Evolutionary conservation across 2,329 filamentous ascomycete species (phyloP).

Genomic region (Diaporthe batatas): DNA sequence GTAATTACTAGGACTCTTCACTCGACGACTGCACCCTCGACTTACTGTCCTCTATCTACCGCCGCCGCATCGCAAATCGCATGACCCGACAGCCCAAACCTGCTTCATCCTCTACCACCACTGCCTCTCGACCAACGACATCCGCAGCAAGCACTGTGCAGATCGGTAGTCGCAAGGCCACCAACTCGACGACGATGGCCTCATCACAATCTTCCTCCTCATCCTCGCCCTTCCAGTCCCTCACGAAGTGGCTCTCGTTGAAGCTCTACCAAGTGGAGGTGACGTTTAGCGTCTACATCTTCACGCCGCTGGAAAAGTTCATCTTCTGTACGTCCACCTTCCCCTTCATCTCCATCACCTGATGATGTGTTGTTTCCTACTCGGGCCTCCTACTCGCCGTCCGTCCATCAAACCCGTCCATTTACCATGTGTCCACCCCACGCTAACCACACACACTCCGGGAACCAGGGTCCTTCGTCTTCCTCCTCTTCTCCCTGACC

Average conservation of each 20-base stretch:
- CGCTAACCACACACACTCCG: background rate
- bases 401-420: background rate
- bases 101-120: background rate
- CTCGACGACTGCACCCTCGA: slow-evolving; percentile 29
- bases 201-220: slow-evolving; percentile 44
- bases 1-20: slow-evolving; percentile 23
- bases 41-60: slow-evolving; percentile 11
- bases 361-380: background rate
- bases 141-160: background rate
- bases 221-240: slow-evolving; percentile 55
- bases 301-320: slow-evolving; percentile 95
- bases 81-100: background rate
- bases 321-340: slow-evolving; percentile 84
- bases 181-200: slow-evolving; percentile 52
- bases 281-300: slow-evolving; percentile 96
- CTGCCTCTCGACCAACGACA: background rate
- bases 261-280: slow-evolving; percentile 99
- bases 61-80: background rate
- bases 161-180: slow-evolving; percentile 1
- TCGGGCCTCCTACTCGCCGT: background rate
- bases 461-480: slow-evolving; percentile 83
- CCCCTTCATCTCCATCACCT: background rate
- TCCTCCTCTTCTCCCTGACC: slow-evolving; percentile 89
- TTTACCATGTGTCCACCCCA: background rate
- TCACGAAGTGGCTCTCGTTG: slow-evolving; percentile 88